Percentiles rank a stretch among this genome's conserved stretches.
phyloP scores from a whole-genome alignment of 2,329 filamentous ascomycete species.

The Colletotrichum gloeosporioides region DNA sequence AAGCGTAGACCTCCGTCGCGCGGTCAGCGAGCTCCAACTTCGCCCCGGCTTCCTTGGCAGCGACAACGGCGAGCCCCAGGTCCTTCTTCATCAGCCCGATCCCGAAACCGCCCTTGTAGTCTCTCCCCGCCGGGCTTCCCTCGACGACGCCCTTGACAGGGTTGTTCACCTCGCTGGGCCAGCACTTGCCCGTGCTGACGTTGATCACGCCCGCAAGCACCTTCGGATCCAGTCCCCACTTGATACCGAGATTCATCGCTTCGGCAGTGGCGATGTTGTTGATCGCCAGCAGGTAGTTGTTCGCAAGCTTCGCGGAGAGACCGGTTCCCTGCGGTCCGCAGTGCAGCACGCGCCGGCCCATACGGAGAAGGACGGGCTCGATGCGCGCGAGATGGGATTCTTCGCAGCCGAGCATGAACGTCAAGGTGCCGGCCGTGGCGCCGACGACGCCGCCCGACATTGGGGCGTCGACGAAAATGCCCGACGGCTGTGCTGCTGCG shows the following conservation, averaged over 20 bases:
- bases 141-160: constrained; percentile 86
- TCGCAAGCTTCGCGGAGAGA: constrained; percentile 90
- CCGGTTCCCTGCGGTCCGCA: constrained; percentile 86
- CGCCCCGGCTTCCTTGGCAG: constrained; percentile 71
- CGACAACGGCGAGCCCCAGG: constrained; percentile 73
- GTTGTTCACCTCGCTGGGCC: constrained; percentile 96
- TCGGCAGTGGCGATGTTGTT: constrained; percentile 81
- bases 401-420: constrained; percentile 90
- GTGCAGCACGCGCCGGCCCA: constrained; percentile 88
- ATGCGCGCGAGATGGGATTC: constrained; percentile 65
- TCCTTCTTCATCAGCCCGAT: constrained; percentile 84
- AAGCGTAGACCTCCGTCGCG: constrained; percentile 72
- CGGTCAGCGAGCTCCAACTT: constrained; percentile 67
- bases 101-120: constrained; percentile 80
- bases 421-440: constrained; percentile 83
- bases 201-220: constrained; percentile 88
- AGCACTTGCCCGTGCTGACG: constrained; percentile 91
- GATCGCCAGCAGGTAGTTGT: constrained; percentile 94
- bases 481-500: constrained; percentile 50
- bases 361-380: constrained; percentile 73
- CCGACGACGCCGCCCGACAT: constrained; percentile 98
- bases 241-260: constrained; percentile 70
- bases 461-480: constrained; percentile 88
- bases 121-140: constrained; percentile 75
- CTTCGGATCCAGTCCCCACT: constrained; percentile 63